Percentiles rank a stretch among this genome's conserved stretches.
phyloP scores from a whole-genome alignment of 208 protist species.

The Trichomonas vaginalis region DNA sequence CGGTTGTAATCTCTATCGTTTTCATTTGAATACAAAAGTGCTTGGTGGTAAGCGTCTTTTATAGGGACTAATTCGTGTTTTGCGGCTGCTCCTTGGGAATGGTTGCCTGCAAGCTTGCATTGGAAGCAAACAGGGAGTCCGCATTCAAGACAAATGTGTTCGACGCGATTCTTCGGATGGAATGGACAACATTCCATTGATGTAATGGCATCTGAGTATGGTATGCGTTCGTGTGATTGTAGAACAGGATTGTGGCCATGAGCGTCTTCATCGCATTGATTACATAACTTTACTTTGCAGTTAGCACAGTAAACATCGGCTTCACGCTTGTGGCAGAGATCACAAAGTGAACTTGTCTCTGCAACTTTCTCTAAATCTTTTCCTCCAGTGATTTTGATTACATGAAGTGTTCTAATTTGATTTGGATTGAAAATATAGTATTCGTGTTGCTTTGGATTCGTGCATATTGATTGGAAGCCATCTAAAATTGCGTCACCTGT shows the following conservation, averaged over 20 bases:
- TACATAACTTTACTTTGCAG: not conserved
- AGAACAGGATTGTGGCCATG: not conserved
- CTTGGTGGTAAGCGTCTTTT: not conserved
- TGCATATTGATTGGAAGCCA: not conserved
- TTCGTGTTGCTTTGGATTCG: not conserved
- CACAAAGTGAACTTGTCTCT: not conserved
- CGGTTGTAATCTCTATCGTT: not conserved
- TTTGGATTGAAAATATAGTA: not conserved
- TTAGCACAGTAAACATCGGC: not conserved
- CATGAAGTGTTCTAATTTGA: not conserved
- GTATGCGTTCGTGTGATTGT: not conserved
- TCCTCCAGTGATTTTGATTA: not conserved
- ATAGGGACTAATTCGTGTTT: not conserved
- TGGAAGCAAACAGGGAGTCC: not conserved
- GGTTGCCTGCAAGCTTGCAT: not conserved
- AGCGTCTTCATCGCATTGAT: not conserved
- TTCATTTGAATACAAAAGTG: not conserved
- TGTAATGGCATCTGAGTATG: not conserved
- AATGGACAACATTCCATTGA: not conserved
- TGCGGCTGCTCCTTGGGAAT: not conserved
- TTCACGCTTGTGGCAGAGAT: not conserved
- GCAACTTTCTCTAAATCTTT: not conserved
- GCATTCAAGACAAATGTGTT: not conserved
- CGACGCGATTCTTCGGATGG: not conserved
- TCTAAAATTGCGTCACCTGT: not conserved